These are phyloP conservation scores for Aspergillus arachidicola DNA, from an alignment of 2,329 filamentous ascomycete genomes.

Conservation along the genomic window DNA sequence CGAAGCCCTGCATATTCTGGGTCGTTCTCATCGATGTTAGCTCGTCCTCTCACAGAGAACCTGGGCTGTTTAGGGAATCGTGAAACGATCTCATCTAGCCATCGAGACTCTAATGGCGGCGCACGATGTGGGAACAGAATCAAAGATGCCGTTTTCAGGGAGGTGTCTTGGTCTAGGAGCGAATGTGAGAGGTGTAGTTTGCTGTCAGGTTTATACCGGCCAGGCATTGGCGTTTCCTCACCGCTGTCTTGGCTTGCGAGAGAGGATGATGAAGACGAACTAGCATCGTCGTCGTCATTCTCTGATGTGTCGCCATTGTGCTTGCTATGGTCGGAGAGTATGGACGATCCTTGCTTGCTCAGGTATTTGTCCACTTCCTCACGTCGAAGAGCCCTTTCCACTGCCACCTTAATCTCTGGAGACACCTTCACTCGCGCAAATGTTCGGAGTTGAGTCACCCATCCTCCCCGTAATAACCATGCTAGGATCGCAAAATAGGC, in stretches of 20 bases:
- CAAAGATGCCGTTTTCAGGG: slow-evolving; percentile 59
- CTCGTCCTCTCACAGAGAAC: slow-evolving; percentile 6
- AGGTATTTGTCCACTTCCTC: slow-evolving; percentile 58
- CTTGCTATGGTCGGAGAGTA: slow-evolving; percentile 15
- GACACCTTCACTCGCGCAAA: slow-evolving; percentile 87
- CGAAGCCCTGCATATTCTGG: slow-evolving; percentile 28
- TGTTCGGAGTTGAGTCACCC: slow-evolving; percentile 90
- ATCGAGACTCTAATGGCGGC: slow-evolving; percentile 75
- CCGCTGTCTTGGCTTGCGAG: slow-evolving; percentile 42
- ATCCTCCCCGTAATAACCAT: slow-evolving; percentile 89
- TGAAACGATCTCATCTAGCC: slow-evolving; percentile 54
- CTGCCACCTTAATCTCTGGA: slow-evolving; percentile 79
- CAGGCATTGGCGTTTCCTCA: slow-evolving; percentile 40
- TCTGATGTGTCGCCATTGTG: background rate
- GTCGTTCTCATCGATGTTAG: slow-evolving; percentile 20
- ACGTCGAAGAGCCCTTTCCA: slow-evolving; percentile 70
- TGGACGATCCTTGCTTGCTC: slow-evolving; percentile 31
- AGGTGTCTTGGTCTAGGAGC: slow-evolving; percentile 35
- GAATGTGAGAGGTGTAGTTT: slow-evolving; percentile 36
- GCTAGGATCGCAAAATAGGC: slow-evolving; percentile 89
- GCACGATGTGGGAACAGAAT: slow-evolving; percentile 79
- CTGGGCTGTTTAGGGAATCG: slow-evolving; percentile 36
- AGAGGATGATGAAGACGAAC: slow-evolving; percentile 43
- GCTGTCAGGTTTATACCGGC: slow-evolving; percentile 28
- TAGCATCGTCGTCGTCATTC: slow-evolving; percentile 24